phyloP scores from a whole-genome alignment of 2,329 filamentous ascomycete genomes.

The Emmonsiellopsis sp. region DNA sequence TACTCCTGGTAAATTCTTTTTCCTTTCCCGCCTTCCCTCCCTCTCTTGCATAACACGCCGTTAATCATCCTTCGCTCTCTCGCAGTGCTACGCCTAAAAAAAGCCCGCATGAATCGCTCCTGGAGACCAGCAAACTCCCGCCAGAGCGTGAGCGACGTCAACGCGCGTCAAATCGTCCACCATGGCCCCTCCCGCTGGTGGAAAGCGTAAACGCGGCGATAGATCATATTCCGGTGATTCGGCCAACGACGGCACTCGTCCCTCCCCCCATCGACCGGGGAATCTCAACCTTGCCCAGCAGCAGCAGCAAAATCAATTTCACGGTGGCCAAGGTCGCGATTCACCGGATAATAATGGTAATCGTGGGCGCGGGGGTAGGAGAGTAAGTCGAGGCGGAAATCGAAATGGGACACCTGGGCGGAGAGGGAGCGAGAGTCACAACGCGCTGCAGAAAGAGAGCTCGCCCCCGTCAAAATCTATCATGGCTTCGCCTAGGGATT shows the following conservation, averaged over 20 bases:
- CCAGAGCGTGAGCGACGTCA: constrained; percentile 16
- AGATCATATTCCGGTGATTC: constrained; percentile 37
- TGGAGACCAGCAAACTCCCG: constrained; percentile 19
- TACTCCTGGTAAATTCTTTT: background rate
- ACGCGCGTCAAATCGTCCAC: constrained; percentile 18
- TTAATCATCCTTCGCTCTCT: background rate
- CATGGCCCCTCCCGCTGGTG: constrained; percentile 43
- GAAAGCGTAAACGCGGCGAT: constrained; percentile 48
- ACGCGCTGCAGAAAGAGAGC: constrained; percentile 23
- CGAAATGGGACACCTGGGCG: constrained; percentile 26
- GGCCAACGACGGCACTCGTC: constrained; percentile 29
- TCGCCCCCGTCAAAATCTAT: constrained; percentile 17
- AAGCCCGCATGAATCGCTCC: constrained; percentile 23
- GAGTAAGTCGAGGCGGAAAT: constrained; percentile 27
- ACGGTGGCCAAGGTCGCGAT: constrained; percentile 24
- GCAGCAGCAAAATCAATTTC: constrained; percentile 29
- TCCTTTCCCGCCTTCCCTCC: background rate
- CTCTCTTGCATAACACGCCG: background rate
- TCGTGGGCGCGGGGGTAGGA: constrained; percentile 30
- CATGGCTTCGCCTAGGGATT: constrained; percentile 22
- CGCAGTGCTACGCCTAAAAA: background rate
- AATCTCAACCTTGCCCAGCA: constrained; percentile 46
- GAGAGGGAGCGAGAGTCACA: constrained; percentile 28
- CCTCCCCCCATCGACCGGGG: constrained; percentile 39
- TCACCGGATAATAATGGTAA: constrained; percentile 29